phyloP scores from a whole-genome alignment of 352 stramenopile genomes.

The Phytophthora cactorum region DNA sequence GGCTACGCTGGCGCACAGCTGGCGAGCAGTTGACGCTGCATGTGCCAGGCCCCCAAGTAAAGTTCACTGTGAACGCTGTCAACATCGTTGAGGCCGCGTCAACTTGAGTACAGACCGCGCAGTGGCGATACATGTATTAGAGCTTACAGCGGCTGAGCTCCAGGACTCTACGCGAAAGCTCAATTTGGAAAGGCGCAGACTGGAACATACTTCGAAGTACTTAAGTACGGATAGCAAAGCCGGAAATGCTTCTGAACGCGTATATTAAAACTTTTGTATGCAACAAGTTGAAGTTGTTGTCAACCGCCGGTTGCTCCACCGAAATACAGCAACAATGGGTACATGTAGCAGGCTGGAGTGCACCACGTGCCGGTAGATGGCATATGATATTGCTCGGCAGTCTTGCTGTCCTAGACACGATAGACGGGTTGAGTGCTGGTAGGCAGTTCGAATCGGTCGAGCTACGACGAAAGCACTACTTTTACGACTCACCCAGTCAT shows the following conservation, averaged over 20 bases:
- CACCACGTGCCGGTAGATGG: not conserved
- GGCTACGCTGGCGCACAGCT: conserved; percentile 19
- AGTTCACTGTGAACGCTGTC: not conserved
- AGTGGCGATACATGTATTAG: not conserved
- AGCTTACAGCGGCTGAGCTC: not conserved
- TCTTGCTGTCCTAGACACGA: not conserved
- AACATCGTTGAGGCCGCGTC: conserved; percentile 18
- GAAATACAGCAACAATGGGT: conserved; percentile 3
- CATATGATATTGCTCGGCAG: not conserved
- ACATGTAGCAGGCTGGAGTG: too few species aligned
- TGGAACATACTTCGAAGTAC: not conserved
- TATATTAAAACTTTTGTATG: conserved; percentile 4
- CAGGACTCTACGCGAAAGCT: conserved; percentile 21
- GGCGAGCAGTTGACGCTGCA: conserved; percentile 24
- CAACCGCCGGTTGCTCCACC: conserved; percentile 1
- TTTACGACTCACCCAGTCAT: conserved; percentile 16
- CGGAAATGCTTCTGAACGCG: not conserved
- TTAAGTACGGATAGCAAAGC: not conserved
- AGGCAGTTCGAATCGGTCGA: not conserved
- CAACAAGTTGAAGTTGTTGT: conserved; percentile 8
- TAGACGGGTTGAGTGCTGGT: not conserved
- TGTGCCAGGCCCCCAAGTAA: not conserved
- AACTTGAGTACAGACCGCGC: not conserved
- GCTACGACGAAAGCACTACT: not conserved
- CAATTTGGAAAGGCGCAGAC: conserved; percentile 8